These are phyloP conservation scores for Trypanosoma cruzi DNA, from an alignment of 208 protist species.

Conservation along the genomic window DNA sequence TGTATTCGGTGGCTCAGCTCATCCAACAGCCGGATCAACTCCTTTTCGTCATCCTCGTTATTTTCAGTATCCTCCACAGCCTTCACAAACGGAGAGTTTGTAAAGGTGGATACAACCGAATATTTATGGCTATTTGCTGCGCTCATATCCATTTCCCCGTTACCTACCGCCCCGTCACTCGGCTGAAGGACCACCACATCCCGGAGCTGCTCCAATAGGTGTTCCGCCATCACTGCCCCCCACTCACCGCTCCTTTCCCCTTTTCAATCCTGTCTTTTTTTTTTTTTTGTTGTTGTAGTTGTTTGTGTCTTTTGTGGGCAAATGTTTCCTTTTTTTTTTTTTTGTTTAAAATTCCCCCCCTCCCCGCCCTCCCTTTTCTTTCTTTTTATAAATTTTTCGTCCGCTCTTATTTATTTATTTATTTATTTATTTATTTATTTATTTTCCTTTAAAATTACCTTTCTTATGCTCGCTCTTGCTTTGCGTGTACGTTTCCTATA, in stretches of 20 bases:
- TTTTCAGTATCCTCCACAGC: conserved; percentile 19
- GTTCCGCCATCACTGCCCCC: neutral
- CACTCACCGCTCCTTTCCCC: neutral
- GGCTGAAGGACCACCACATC: conserved; percentile 13
- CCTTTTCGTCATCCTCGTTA: conserved; percentile 35
- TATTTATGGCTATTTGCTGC: neutral
- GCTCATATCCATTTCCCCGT: neutral
- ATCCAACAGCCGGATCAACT: conserved; percentile 52
- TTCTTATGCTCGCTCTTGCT: neutral
- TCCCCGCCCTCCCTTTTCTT: conserved; percentile 10
- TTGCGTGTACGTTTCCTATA: too few relatives aligned
- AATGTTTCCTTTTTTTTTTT: conserved; percentile 6
- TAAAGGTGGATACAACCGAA: neutral
- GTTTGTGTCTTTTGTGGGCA: neutral
- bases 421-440: neutral
- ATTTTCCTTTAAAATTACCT: too few relatives aligned
- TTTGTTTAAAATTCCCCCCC: conserved; percentile 1
- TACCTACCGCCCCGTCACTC: neutral
- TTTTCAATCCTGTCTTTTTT: neutral
- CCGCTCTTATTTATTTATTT: neutral
- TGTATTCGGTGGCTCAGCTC: conserved; percentile 32
- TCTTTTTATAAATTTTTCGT: too few relatives aligned
- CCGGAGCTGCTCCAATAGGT: conserved; percentile 24
- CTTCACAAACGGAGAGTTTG: conserved; percentile 28
- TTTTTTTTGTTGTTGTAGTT: neutral